A percentile compares a stretch with the other conserved stretches of the same genome.
Conservation (phyloP, 2,329 filamentous ascomycete species). For the Aspergillus terreus region DNA sequence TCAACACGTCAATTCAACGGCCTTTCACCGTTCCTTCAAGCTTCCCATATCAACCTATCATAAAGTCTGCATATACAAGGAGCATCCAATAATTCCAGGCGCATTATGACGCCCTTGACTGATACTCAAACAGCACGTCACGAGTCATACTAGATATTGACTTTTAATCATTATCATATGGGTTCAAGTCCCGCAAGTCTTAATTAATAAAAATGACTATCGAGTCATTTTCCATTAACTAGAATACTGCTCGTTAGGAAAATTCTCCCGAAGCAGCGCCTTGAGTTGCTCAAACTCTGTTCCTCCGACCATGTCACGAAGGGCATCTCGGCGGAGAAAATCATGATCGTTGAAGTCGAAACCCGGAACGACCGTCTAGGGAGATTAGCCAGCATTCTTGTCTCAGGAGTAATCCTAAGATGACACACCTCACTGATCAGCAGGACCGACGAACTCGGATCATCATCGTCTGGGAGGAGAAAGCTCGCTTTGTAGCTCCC, state of each 20-base stretch:
- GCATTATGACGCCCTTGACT: too few species aligned
- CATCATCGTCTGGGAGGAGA: conserved; percentile 48
- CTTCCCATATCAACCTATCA: too few species aligned
- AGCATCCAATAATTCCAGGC: too few species aligned
- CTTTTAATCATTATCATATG: too few species aligned
- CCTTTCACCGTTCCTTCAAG: too few species aligned
- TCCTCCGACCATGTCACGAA: background rate
- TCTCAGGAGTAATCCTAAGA: background rate
- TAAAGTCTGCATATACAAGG: too few species aligned
- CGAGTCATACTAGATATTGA: too few species aligned
- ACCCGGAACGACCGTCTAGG: conserved; percentile 60
- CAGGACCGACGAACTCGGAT: conserved; percentile 46
- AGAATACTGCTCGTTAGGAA: background rate
- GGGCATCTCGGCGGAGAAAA: conserved; percentile 37
- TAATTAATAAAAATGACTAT: too few species aligned
- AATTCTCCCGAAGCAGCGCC: background rate
- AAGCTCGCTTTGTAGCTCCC: conserved; percentile 65
- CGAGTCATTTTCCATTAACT: background rate
- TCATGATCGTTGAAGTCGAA: conserved; percentile 67
- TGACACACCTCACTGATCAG: conserved; percentile 59
- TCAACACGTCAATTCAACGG: too few species aligned
- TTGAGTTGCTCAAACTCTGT: background rate
- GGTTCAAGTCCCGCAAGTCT: too few species aligned
- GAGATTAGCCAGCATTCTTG: conserved; percentile 1
- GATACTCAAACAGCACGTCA: too few species aligned